Evolutionary conservation across 1,284 basidiomycete genomes (phyloP).

Genomic region (Neolentinus lepideus): DNA sequence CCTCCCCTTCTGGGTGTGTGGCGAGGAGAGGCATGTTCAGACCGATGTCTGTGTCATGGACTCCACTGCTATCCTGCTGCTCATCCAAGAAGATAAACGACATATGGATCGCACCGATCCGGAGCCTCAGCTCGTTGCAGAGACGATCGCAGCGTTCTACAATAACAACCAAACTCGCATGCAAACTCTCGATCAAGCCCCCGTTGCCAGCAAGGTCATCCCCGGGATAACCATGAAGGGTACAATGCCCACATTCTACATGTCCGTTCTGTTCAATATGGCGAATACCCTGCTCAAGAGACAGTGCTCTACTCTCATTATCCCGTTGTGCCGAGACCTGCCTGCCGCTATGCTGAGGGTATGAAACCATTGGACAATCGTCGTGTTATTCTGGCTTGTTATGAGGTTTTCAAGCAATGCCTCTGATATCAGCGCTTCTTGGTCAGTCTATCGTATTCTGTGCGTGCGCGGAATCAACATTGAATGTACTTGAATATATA

Average conservation of each 20-base stretch:
- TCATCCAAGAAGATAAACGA: slow-evolving; percentile 25
- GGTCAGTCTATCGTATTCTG: too few species aligned
- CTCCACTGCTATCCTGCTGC: slow-evolving; percentile 13
- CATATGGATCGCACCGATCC: slow-evolving; percentile 12
- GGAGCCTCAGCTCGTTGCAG: slow-evolving; percentile 25
- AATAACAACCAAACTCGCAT: slow-evolving; percentile 18
- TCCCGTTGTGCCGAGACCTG: slow-evolving; percentile 10
- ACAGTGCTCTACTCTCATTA: slow-evolving; percentile 14
- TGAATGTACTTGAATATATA: too few species aligned
- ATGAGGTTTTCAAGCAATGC: too few species aligned
- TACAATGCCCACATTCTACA: slow-evolving; percentile 19
- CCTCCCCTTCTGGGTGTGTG: slow-evolving; percentile 20
- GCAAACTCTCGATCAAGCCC: not conserved
- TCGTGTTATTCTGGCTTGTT: too few species aligned
- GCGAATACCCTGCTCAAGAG: slow-evolving; percentile 10
- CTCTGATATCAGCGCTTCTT: too few species aligned
- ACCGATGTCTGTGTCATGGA: slow-evolving; percentile 19
- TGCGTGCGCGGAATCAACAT: too few species aligned
- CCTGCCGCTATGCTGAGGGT: slow-evolving; percentile 8
- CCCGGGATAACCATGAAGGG: slow-evolving; percentile 16
- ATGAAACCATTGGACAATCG: slow-evolving; percentile 10
- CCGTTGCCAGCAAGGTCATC: slow-evolving; percentile 8
- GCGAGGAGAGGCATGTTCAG: slow-evolving; percentile 15
- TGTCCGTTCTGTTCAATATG: slow-evolving; percentile 8
- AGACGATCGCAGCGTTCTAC: slow-evolving; percentile 28